Evolutionary conservation across 2,329 filamentous ascomycete species (phyloP).

Genomic region (Fonsecaea nubica): DNA sequence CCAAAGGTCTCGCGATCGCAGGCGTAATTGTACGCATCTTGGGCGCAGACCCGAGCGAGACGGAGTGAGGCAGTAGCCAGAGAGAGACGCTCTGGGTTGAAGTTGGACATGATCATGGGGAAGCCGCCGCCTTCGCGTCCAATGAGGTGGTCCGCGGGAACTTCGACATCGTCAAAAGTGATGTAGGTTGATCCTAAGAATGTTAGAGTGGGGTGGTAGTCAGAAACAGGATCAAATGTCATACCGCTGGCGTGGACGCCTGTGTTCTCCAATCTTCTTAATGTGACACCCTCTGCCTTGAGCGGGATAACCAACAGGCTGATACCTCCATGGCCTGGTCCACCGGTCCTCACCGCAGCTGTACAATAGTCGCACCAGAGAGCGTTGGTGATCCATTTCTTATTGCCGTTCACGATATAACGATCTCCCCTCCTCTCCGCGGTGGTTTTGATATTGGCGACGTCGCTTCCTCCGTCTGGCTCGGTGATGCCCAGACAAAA

Average conservation of each 20-base stretch:
- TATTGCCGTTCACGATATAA: constrained; percentile 74
- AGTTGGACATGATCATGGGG: constrained; percentile 77
- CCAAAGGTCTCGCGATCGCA: constrained; percentile 73
- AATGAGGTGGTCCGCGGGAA: constrained; percentile 72
- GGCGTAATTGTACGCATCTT: constrained; percentile 67
- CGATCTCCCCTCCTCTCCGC: constrained; percentile 70
- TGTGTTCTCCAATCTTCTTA: constrained; percentile 71
- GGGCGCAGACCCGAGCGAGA: constrained; percentile 66
- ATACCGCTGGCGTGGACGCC: constrained; percentile 70
- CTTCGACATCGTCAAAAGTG: constrained; percentile 76
- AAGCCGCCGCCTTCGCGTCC: constrained; percentile 74
- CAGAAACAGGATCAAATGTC: constrained; percentile 13
- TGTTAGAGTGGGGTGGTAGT: constrained; percentile 13
- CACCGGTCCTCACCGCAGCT: constrained; percentile 78
- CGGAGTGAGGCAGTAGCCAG: constrained; percentile 71
- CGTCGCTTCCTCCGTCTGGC: constrained; percentile 75
- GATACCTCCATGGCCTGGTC: constrained; percentile 69
- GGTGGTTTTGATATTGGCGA: constrained; percentile 73
- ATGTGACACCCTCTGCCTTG: constrained; percentile 70
- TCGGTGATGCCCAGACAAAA: constrained; percentile 81
- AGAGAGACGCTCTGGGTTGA: constrained; percentile 77
- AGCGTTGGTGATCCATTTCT: constrained; percentile 82
- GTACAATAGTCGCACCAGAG: constrained; percentile 72
- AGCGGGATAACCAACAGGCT: constrained; percentile 73
- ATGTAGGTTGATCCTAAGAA: constrained; percentile 74